Percentiles rank a stretch among this genome's conserved stretches.
phyloP scores from a whole-genome alignment of 2,329 filamentous ascomycete species.

The Colletotrichum cordylinicola region DNA sequence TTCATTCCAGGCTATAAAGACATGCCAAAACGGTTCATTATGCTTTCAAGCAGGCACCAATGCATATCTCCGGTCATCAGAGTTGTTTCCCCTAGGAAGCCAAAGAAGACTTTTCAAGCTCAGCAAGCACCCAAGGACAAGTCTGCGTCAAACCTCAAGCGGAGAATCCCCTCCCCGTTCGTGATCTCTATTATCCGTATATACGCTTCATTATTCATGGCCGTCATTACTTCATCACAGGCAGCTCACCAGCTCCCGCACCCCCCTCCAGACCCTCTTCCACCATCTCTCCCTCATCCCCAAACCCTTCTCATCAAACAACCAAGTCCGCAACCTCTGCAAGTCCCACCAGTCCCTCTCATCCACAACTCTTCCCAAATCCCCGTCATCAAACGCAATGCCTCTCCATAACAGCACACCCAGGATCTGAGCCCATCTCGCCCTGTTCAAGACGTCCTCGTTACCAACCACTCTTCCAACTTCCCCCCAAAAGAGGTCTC shows the following conservation, averaged over 20 bases:
- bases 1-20: no score
- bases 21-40: background rate
- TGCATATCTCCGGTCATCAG: no score
- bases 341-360: slow-evolving; percentile 58
- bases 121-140: background rate
- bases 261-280: background rate
- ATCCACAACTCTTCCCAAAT: slow-evolving; percentile 62
- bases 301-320: background rate
- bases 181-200: background rate
- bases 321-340: slow-evolving; percentile 47
- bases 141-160: background rate
- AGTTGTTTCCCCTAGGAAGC: background rate
- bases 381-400: slow-evolving; percentile 67
- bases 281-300: background rate
- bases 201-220: background rate
- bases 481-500: slow-evolving; percentile 55
- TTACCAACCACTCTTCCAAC: slow-evolving; percentile 38
- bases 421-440: slow-evolving; percentile 50
- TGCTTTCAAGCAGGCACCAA: background rate
- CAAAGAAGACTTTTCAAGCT: accelerated
- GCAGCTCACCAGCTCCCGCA: background rate
- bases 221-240: background rate
- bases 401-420: slow-evolving; percentile 69
- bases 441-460: slow-evolving; percentile 31
- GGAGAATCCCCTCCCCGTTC: background rate